Base-by-base conservation (phyloP, 441 rosid genomes). In the Jatropha multifida region DNA sequence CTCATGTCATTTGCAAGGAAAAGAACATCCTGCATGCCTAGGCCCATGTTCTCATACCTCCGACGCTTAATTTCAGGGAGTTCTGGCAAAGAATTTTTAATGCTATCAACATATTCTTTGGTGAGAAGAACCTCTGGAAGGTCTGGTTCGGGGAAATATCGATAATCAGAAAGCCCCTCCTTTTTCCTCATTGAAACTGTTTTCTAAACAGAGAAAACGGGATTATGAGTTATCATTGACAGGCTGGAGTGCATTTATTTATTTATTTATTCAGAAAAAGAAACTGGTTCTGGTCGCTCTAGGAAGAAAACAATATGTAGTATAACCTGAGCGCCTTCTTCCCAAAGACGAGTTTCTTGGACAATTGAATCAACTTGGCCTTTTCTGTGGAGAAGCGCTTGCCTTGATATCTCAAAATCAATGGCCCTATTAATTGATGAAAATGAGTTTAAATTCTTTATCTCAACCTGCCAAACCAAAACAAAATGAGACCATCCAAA, bases 331-430 rank as follows among this genome's bases (percentile, higher is more conserved):
- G 94, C 69, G 13, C 97, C 96, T 86, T 95, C 99, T 77, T 93
- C 98, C 99, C 99, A 95, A 55, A 93, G 94, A 61, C 98, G 93
- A 83, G 98, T 93, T 90, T 95, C 99, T 72, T 90, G 94, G 61
- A 90, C 90, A 78, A 95, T 88, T 84, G 83, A 81, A 83, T 88
- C 90, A 6, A 77, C 85, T 76, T 89, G 86, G 51, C 93, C 98
- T 85, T 92, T 85, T 72, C 86, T 83, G 41, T 87, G 86, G 44
- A 92, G 89, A 81, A 78, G 87, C 52, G 73, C 96, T 76, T 95
- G 99, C 56, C 99, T 91, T 75, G 88, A 76, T 79, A 90, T 90
- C 89, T 95, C 98, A 84, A 77, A 92, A 83, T 95, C 99, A 75
- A 95, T 92, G 52, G 98, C 98, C 74, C 96, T 86, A 72, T 84